These are phyloP conservation scores for Fragaria vesca DNA, from an alignment of 306 rosid species.

Conservation along the genomic window DNA sequence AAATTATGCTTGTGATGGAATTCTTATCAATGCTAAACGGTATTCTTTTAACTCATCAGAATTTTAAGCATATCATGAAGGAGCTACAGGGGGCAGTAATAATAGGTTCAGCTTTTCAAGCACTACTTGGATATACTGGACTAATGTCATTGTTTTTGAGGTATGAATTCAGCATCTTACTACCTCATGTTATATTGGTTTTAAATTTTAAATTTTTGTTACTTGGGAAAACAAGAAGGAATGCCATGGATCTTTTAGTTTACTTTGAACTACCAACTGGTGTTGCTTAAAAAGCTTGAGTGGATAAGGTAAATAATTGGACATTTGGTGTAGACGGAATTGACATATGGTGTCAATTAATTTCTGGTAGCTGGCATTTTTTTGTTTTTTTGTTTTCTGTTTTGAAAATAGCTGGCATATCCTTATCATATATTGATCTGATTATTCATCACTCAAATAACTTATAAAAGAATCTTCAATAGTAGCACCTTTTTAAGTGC, in stretches of 20 bases:
- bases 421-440: neutral
- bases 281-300: neutral
- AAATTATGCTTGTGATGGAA: neutral
- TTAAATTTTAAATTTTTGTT: neutral
- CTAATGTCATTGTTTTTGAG: slow-evolving; percentile 82
- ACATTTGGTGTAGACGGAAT: neutral
- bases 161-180: slow-evolving; percentile 38
- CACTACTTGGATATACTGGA: slow-evolving; percentile 91
- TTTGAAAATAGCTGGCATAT: neutral
- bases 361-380: neutral
- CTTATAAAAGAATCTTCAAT: neutral
- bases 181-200: slow-evolving; percentile 9
- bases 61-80: slow-evolving; percentile 93
- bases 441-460: neutral
- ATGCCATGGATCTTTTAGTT: neutral
- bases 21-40: neutral
- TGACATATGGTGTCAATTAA: neutral
- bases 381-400: neutral
- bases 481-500: neutral
- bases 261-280: slow-evolving; percentile 3
- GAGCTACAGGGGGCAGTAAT: slow-evolving; percentile 97
- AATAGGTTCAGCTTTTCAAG: slow-evolving; percentile 85
- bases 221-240: neutral
- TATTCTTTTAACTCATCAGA: slow-evolving; percentile 45
- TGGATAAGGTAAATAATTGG: neutral